A percentile compares a stretch with the other conserved stretches of the same genome.
phyloP scores from a whole-genome alignment of 306 rosid genomes.

The Ormosia semicastrata region DNA sequence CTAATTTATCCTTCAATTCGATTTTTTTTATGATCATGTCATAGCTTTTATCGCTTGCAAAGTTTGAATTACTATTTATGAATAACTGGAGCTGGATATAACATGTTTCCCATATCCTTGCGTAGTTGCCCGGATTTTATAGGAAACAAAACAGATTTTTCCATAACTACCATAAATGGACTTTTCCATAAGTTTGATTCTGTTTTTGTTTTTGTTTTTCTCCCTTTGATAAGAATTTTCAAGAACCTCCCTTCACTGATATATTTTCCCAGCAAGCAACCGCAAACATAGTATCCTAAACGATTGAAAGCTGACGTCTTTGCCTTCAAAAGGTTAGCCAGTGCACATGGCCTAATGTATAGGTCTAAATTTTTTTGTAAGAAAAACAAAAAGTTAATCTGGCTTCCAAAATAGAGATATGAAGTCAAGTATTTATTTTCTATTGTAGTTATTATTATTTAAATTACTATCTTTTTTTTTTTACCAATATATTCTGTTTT shows the following conservation, averaged over 20 bases:
- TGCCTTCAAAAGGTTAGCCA: constrained; percentile 24
- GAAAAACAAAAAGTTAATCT: neutral
- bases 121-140: neutral
- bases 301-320: constrained; percentile 5
- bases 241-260: neutral
- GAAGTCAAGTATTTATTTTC: neutral
- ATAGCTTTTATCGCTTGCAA: neutral
- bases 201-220: neutral
- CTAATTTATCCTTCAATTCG: neutral
- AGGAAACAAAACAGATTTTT: constrained; percentile 11
- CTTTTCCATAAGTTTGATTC: neutral
- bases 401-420: neutral
- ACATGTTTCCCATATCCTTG: neutral
- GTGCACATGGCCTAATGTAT: neutral
- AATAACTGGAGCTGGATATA: neutral
- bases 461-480: neutral
- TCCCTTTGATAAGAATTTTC: neutral
- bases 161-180: neutral
- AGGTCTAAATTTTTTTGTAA: neutral
- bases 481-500: neutral
- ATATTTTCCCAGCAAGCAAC: neutral
- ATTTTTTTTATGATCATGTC: neutral
- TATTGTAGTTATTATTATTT: neutral
- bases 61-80: neutral
- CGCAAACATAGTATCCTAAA: neutral